Conservation (phyloP, 495 filamentous ascomycete species). For the Lepidopterella palustris region DNA sequence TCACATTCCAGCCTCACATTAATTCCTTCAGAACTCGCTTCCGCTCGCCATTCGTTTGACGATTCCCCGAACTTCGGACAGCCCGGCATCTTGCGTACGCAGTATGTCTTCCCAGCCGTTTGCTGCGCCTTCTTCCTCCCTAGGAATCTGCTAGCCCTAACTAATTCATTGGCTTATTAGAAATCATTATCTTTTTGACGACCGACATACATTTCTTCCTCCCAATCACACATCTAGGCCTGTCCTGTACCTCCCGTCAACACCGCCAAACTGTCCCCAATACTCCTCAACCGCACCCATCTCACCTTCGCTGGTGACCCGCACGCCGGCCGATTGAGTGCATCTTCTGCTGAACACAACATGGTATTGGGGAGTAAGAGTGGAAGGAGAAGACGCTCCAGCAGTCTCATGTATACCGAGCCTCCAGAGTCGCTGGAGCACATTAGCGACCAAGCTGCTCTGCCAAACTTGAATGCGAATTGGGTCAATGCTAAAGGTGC, state of each 20-base stretch:
- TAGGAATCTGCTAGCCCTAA: background rate
- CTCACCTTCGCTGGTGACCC: slow-evolving; percentile 73
- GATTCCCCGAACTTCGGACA: slow-evolving; percentile 17
- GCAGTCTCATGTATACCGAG: slow-evolving; percentile 94
- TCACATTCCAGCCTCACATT: background rate
- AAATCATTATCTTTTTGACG: background rate
- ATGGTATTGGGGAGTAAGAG: slow-evolving; percentile 54
- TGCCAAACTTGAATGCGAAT: slow-evolving; percentile 93
- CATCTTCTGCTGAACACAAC: slow-evolving; percentile 43
- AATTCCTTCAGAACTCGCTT: background rate
- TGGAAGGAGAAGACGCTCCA: slow-evolving; percentile 79
- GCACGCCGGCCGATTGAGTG: slow-evolving; percentile 53
- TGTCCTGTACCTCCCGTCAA: slow-evolving; percentile 34
- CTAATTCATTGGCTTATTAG: background rate
- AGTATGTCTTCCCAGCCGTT: slow-evolving; percentile 16
- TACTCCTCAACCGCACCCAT: slow-evolving; percentile 61
- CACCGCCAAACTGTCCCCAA: slow-evolving; percentile 82
- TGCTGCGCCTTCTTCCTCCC: background rate
- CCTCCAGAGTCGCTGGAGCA: slow-evolving; percentile 91
- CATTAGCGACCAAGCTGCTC: slow-evolving; percentile 85
- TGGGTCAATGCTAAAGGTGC: slow-evolving; percentile 99
- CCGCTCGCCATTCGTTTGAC: slow-evolving; percentile 7
- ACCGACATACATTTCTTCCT: slow-evolving; percentile 1
- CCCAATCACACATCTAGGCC: background rate
- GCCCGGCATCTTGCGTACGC: slow-evolving; percentile 14